These are phyloP conservation scores for Leccinum subspadiceum DNA, from an alignment of 1,284 basidiomycete genomes.

Conservation along the genomic window DNA sequence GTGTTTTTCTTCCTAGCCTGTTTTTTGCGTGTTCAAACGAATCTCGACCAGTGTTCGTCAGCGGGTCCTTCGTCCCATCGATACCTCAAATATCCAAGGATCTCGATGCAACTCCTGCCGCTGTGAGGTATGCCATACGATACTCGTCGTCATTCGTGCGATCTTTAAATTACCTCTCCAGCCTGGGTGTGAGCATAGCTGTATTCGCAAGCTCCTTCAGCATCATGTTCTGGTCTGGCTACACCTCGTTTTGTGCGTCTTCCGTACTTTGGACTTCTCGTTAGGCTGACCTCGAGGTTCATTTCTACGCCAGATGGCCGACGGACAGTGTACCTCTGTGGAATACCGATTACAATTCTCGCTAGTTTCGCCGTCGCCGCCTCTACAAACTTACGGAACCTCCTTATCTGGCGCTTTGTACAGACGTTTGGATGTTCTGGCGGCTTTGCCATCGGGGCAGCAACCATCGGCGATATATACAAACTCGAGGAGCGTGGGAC, in stretches of 20 bases:
- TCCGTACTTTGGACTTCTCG: not conserved
- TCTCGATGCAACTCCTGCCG: conserved; percentile 36
- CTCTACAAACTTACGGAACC: conserved; percentile 32
- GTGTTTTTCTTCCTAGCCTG: conserved; percentile 4
- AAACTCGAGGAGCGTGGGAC: conserved; percentile 44
- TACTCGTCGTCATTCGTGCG: not conserved
- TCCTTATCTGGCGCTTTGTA: conserved; percentile 47
- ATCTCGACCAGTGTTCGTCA: conserved; percentile 40
- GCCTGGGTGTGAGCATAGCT: conserved; percentile 30
- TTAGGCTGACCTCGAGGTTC: not conserved
- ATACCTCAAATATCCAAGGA: conserved; percentile 46
- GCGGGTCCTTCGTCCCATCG: conserved; percentile 46
- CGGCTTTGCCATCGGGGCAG: conserved; percentile 45
- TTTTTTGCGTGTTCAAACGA: not conserved
- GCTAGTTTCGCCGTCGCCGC: conserved; percentile 43
- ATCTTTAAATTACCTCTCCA: conserved; percentile 6
- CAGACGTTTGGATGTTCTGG: conserved; percentile 44
- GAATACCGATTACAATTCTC: conserved; percentile 45
- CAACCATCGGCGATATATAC: conserved; percentile 50
- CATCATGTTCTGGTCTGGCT: not conserved
- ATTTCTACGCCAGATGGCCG: conserved; percentile 38
- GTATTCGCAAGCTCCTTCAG: conserved; percentile 19
- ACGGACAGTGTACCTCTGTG: conserved; percentile 41
- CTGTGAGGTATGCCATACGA: conserved; percentile 40
- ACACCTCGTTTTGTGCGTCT: conserved; percentile 30